phyloP scores from a whole-genome alignment of 106 monocot genomes.

The Phalaenopsis aphrodite region DNA sequence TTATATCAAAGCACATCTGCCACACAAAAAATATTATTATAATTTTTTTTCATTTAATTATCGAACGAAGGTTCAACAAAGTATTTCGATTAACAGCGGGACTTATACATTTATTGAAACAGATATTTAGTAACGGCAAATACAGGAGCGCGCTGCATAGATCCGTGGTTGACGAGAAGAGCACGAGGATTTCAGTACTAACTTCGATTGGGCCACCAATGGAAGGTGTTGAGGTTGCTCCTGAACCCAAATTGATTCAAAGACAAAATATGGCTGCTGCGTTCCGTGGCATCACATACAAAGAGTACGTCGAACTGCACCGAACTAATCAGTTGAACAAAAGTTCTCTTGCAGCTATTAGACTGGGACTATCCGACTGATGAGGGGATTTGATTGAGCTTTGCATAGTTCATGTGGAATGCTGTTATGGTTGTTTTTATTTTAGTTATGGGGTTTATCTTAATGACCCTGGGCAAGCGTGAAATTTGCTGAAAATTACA shows the following conservation, averaged over 20 bases:
- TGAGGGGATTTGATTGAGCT: too few relatives aligned
- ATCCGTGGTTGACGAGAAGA: constrained; percentile 21
- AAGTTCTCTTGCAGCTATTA: not conserved
- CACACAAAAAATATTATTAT: not conserved
- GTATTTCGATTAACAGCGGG: too few relatives aligned
- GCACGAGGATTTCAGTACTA: constrained; percentile 39
- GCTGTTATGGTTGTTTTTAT: too few relatives aligned
- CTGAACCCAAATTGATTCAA: constrained; percentile 20
- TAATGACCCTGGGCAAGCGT: too few relatives aligned
- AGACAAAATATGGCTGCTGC: not conserved
- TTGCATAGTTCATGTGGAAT: too few relatives aligned
- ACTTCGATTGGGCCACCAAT: constrained; percentile 20
- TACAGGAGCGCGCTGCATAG: constrained; percentile 57
- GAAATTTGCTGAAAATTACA: too few relatives aligned
- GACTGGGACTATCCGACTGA: not conserved
- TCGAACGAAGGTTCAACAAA: not conserved
- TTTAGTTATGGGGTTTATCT: too few relatives aligned
- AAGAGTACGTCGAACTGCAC: constrained; percentile 36
- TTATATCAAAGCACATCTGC: too few relatives aligned
- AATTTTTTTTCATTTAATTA: not conserved
- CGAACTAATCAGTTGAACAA: constrained; percentile 30
- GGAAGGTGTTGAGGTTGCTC: constrained; percentile 30
- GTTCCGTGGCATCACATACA: constrained; percentile 36
- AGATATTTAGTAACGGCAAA: constrained; percentile 71
- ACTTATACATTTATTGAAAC: not conserved